phyloP scores from a whole-genome alignment of 352 stramenopile species.

The Phytophthora idaei region DNA sequence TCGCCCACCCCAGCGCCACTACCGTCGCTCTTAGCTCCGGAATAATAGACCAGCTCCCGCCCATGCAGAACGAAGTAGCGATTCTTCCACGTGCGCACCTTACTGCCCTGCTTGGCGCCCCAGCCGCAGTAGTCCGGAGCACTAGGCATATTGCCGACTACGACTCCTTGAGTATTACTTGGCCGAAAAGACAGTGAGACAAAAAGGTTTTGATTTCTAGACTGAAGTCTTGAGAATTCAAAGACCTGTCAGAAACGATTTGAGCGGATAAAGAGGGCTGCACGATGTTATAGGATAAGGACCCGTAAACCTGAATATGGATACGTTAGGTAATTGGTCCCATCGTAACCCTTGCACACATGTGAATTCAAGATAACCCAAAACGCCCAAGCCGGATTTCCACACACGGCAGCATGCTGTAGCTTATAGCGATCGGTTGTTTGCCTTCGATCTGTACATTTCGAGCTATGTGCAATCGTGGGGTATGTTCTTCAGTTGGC shows the following conservation, averaged over 20 bases:
- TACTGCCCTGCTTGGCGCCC: slow-evolving; percentile 77
- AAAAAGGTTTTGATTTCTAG: slow-evolving; percentile 18
- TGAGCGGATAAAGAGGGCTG: not conserved
- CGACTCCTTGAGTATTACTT: not conserved
- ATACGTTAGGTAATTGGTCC: slow-evolving; percentile 1
- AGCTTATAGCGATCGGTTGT: not conserved
- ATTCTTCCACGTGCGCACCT: slow-evolving; percentile 73
- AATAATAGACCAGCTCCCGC: slow-evolving; percentile 66
- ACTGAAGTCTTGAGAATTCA: slow-evolving; percentile 9
- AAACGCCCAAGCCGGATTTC: slow-evolving; percentile 10
- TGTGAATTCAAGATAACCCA: slow-evolving; percentile 12
- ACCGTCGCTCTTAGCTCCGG: slow-evolving; percentile 38
- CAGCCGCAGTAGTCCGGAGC: slow-evolving; percentile 55
- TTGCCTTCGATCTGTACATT: not conserved
- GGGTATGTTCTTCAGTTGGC: no score
- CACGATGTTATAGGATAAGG: not conserved
- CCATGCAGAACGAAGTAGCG: slow-evolving; percentile 74
- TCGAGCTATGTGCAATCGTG: not conserved
- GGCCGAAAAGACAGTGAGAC: slow-evolving; percentile 13
- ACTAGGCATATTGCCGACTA: slow-evolving; percentile 3
- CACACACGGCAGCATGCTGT: slow-evolving; percentile 2
- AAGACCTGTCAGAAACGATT: not conserved
- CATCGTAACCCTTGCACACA: not conserved
- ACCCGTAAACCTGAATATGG: slow-evolving; percentile 15
- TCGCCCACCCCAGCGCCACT: slow-evolving; percentile 49